Percentiles rank a stretch among this genome's conserved stretches.
Conservation (phyloP, 805 yeast genomes). For the Schizosaccharomyces cryophilus region DNA sequence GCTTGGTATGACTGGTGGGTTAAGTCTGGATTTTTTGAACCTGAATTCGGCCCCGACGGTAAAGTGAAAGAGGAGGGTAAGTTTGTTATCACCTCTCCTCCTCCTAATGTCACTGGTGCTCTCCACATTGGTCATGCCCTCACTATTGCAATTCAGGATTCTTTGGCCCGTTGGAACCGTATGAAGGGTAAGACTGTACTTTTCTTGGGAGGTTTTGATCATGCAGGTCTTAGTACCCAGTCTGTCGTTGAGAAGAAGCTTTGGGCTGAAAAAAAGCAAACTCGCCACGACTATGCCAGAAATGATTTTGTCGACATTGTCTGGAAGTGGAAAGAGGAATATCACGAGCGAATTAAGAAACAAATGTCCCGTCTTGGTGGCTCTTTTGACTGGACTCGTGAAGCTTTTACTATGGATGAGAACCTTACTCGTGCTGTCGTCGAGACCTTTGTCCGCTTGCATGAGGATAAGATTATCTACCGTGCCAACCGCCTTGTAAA, state of each 20-base stretch:
- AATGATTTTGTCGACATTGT: constrained; percentile 69
- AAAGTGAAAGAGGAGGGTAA: constrained; percentile 54
- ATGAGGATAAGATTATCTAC: constrained; percentile 86
- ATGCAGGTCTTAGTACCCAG: constrained; percentile 97
- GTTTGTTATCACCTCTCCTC: constrained; percentile 92
- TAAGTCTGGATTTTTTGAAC: constrained; percentile 64
- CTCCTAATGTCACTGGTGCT: constrained; percentile 97
- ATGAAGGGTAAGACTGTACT: constrained; percentile 90
- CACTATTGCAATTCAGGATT: constrained; percentile 82
- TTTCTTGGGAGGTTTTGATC: constrained; percentile 91
- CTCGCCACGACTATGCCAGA: constrained; percentile 89
- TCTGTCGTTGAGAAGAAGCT: constrained; percentile 91
- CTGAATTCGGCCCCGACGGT: constrained; percentile 58
- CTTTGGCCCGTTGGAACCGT: constrained; percentile 79
- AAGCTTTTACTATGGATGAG: constrained; percentile 78
- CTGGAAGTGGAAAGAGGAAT: constrained; percentile 96
- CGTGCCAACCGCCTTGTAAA: constrained; percentile 81
- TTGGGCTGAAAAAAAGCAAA: constrained; percentile 65
- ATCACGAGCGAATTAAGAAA: constrained; percentile 59
- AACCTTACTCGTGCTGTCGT: constrained; percentile 52
- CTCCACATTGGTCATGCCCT: constrained; percentile 95
- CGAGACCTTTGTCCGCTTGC: constrained; percentile 75
- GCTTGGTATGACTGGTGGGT: constrained; percentile 98
- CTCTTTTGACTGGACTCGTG: constrained; percentile 87
- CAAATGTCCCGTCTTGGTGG: constrained; percentile 82